phyloP scores from a whole-genome alignment of 768 basidiomycete genomes.

The Pleurotus pulmonarius region DNA sequence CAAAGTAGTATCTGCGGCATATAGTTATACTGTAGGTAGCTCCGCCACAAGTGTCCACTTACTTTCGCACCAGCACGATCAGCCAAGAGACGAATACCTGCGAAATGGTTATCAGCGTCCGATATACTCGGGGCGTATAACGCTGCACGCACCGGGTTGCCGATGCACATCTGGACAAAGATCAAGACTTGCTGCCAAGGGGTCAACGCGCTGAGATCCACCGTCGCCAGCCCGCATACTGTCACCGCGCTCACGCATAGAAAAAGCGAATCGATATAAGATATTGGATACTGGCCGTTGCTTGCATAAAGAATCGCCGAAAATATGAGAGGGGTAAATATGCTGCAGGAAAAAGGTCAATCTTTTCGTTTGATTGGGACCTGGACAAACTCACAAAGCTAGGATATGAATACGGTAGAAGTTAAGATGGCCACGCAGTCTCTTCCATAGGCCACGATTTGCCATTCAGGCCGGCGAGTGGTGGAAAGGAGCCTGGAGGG shows the following conservation, averaged over 20 bases:
- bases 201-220: constrained; percentile 67
- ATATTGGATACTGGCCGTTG: constrained; percentile 68
- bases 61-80: constrained; percentile 78
- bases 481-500: no score
- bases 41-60: constrained; percentile 15
- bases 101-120: no score
- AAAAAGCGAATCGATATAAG: constrained; percentile 78
- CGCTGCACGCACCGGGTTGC: constrained; percentile 58
- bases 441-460: constrained; percentile 19
- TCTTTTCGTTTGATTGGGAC: background rate
- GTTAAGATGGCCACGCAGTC: constrained; percentile 50
- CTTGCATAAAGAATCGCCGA: constrained; percentile 80
- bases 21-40: background rate
- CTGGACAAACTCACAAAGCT: constrained; percentile 46
- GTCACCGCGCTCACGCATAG: constrained; percentile 75
- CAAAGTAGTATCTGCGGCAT: constrained; percentile 58
- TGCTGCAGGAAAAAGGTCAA: constrained; percentile 35
- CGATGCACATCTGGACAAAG: constrained; percentile 76
- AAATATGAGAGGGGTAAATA: constrained; percentile 73
- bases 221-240: constrained; percentile 70
- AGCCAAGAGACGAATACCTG: constrained; percentile 49
- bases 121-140: no score
- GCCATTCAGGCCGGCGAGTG: background rate
- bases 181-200: constrained; percentile 66
- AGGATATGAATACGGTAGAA: constrained; percentile 63